Conservation (phyloP, 2,329 filamentous ascomycete species). For the Pochonia chlamydosporia region DNA sequence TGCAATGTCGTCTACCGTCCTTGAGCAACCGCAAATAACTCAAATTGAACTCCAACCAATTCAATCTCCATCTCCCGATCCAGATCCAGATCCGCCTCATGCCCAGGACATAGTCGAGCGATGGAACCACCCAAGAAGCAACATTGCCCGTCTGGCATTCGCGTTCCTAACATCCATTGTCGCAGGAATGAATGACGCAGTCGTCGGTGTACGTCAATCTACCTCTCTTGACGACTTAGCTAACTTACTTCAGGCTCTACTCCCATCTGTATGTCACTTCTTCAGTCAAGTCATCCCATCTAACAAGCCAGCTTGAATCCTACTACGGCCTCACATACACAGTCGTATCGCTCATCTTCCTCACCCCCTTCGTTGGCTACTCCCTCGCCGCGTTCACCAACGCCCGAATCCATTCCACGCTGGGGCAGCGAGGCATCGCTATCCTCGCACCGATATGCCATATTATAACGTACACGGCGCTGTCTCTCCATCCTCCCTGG, state of each 20-base stretch:
- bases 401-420: slow-evolving; percentile 50
- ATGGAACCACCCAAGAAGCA: slow-evolving; percentile 32
- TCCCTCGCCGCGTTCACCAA: slow-evolving; percentile 55
- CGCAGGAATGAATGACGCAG: slow-evolving; percentile 58
- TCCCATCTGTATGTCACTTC: slow-evolving; percentile 29
- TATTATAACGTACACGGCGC: slow-evolving; percentile 55
- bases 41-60: too few relatives aligned
- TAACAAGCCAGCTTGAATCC: slow-evolving; percentile 42
- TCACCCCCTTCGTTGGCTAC: slow-evolving; percentile 60
- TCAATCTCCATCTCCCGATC: too few relatives aligned
- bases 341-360: slow-evolving; percentile 56
- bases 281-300: background rate
- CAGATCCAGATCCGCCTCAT: too few relatives aligned
- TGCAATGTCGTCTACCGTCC: too few relatives aligned
- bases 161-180: slow-evolving; percentile 55
- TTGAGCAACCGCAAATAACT: too few relatives aligned
- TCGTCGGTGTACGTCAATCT: slow-evolving; percentile 45
- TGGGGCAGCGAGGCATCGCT: slow-evolving; percentile 63
- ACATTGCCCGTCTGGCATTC: slow-evolving; percentile 25
- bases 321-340: slow-evolving; percentile 57
- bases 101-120: slow-evolving; percentile 22
- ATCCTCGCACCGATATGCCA: slow-evolving; percentile 57
- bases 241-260: slow-evolving; percentile 13
- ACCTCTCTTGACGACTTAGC: background rate
- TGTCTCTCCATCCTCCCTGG: slow-evolving; percentile 59